phyloP scores from a whole-genome alignment of 176 grass and related monocot species.

The Cenchrus purpureus region DNA sequence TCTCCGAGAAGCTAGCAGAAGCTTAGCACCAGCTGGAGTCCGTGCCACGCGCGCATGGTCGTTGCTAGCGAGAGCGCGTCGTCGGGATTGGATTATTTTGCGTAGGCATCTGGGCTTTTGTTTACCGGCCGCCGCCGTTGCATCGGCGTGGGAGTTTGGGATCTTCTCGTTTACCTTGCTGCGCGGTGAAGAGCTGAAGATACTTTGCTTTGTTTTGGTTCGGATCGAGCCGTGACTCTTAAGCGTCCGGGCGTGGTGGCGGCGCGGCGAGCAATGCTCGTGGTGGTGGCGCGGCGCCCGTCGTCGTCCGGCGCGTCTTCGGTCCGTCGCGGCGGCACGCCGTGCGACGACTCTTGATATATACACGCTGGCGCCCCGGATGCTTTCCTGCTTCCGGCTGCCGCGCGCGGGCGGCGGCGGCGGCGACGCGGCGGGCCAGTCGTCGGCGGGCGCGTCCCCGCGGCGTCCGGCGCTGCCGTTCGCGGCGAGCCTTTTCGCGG shows the following conservation, averaged over 20 bases:
- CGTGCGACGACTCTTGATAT: not conserved
- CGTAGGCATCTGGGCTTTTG: not conserved
- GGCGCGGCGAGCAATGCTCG: slow-evolving; percentile 42
- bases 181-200: not conserved
- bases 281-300: not conserved
- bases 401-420: slow-evolving; percentile 27
- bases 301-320: slow-evolving; percentile 17
- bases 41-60: not conserved
- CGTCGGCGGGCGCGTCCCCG: slow-evolving; percentile 7
- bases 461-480: slow-evolving; percentile 35
- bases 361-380: not conserved
- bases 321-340: not conserved
- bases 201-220: slow-evolving; percentile 31
- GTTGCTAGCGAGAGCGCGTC: not conserved
- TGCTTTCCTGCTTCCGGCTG: slow-evolving; percentile 69
- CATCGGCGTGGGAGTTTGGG: not conserved
- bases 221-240: not conserved
- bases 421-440: slow-evolving; percentile 44
- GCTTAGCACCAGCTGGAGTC: no score
- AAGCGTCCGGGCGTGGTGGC: not conserved
- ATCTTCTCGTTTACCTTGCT: slow-evolving; percentile 17
- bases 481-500: slow-evolving; percentile 41
- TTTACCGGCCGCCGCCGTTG: not conserved
- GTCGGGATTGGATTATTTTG: not conserved
- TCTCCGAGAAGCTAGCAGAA: not conserved